Conservation (phyloP, 345 rosid species). For the Heritiera fomes region DNA sequence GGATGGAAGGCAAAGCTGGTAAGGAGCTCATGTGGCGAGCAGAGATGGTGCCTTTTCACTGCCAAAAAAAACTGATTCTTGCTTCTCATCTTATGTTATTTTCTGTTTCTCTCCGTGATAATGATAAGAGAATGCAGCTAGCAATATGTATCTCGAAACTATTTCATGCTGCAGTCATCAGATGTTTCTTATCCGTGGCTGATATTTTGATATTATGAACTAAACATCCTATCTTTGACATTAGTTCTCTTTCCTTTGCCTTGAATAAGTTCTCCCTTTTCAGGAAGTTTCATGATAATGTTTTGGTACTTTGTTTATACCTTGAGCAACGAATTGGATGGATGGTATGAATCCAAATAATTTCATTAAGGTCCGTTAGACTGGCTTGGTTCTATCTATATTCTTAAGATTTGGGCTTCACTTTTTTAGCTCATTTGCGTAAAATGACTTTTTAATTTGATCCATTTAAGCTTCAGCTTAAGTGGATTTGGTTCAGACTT, state of each 20-base stretch:
- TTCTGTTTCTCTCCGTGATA: neutral
- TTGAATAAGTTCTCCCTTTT: neutral
- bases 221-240: neutral
- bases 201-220: neutral
- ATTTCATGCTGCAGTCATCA: too few species aligned
- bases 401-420: too few species aligned
- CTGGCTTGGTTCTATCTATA: too few species aligned
- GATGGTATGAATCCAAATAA: neutral
- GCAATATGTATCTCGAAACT: neutral
- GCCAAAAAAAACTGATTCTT: slow-evolving; percentile 49
- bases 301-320: neutral
- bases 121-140: neutral
- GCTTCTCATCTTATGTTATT: neutral
- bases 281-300: neutral
- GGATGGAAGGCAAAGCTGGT: slow-evolving; percentile 82
- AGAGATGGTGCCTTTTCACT: slow-evolving; percentile 72
- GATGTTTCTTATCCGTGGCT: neutral
- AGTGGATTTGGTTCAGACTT: too few species aligned
- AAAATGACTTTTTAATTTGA: too few species aligned
- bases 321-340: neutral
- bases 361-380: neutral
- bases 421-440: too few species aligned
- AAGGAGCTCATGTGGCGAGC: slow-evolving; percentile 74
- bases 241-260: neutral
- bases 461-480: too few species aligned